These are phyloP conservation scores for Lagerstroemia speciosa DNA, from an alignment of 345 rosid genomes.

Conservation along the genomic window DNA sequence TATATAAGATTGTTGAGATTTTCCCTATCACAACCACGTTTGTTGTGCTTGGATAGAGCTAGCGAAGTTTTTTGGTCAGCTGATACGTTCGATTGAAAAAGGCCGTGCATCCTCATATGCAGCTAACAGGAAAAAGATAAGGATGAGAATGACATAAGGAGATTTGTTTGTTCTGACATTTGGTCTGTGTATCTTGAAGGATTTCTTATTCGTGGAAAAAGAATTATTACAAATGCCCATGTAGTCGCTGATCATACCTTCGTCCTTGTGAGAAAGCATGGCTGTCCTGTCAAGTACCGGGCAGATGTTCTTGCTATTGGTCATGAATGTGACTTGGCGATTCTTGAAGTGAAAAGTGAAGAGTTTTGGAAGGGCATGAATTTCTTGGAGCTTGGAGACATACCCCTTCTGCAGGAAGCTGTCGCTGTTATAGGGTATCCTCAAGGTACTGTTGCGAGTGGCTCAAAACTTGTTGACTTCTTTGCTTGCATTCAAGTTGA, in stretches of 20 bases:
- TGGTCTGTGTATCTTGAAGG: conserved; percentile 23
- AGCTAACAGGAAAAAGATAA: not conserved
- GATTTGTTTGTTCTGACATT: not conserved
- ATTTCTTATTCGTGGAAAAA: conserved; percentile 53
- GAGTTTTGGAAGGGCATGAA: conserved; percentile 57
- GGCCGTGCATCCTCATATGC: not conserved
- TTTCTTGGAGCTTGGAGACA: conserved; percentile 65
- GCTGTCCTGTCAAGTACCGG: conserved; percentile 58
- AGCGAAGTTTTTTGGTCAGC: not conserved
- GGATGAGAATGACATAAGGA: not conserved
- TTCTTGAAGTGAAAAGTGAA: conserved; percentile 55
- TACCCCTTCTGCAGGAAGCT: conserved; percentile 66
- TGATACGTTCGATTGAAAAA: not conserved
- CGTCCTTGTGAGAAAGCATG: conserved; percentile 79
- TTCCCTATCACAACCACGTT: not conserved
- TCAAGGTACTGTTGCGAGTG: conserved; percentile 40
- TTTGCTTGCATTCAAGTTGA: conserved; percentile 5
- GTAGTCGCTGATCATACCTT: conserved; percentile 82
- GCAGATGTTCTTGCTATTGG: conserved; percentile 68
- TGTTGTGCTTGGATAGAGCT: not conserved
- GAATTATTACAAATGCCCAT: conserved; percentile 78
- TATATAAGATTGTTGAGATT: not conserved
- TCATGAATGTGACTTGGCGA: conserved; percentile 81
- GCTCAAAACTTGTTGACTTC: conserved; percentile 3
- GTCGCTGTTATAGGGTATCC: conserved; percentile 89